Evolutionary conservation across 148 eudicot genomes (phyloP), one percentile per base, ranked within the genome.

Genomic region (Chenopodium album): DNA sequence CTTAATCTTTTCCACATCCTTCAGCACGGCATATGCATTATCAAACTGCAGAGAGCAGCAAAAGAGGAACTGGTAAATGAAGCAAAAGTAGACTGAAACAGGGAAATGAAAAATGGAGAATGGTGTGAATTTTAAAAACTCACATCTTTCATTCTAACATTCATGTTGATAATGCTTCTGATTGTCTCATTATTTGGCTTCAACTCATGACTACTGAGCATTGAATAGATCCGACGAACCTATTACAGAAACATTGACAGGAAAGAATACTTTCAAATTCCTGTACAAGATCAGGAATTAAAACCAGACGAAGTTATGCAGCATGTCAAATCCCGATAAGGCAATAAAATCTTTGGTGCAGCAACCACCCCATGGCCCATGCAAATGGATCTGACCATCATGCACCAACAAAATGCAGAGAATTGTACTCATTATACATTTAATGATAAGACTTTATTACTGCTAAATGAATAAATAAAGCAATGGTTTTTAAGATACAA

Each of bases 141-240:
- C 86, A 96, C 99, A 86, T 97, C 99, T 88, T 92, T 97, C 92
- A 92, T 89, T 87, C 82, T 90, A 65, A 92, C 94, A 54, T 80
- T 82, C 79, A 92, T 81, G 84, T 73, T 83, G 85, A 94, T 90
- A 85, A 97, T 88, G 82, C 84, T 86, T 87, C 97, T 91, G 92
- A 88, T 87, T 78, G 94, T 90, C 85, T 97, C 98, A 56, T 22
- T 48, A 73, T 89, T 87, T 23, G 90, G 88, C 86, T 87, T 84
- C 87, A 93, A 76, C 22, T 85, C 81, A 79, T 80, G 85, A 85
- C 71, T 73, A 75, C 54, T 20, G 76, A 97, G 86, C 86, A 87
- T 69, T 8, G 92, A 88, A 84, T 90, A 87, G 56, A 94, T 92
- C 68, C 92, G 92, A 78, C 84, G 88, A 86, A 90, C 99, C 98